Percentiles rank a stretch among this genome's conserved stretches.
These are phyloP conservation scores for Thuidium tamariscinum DNA, from an alignment of 225 moss, liverwort and hornwort species.

Conservation along the genomic window DNA sequence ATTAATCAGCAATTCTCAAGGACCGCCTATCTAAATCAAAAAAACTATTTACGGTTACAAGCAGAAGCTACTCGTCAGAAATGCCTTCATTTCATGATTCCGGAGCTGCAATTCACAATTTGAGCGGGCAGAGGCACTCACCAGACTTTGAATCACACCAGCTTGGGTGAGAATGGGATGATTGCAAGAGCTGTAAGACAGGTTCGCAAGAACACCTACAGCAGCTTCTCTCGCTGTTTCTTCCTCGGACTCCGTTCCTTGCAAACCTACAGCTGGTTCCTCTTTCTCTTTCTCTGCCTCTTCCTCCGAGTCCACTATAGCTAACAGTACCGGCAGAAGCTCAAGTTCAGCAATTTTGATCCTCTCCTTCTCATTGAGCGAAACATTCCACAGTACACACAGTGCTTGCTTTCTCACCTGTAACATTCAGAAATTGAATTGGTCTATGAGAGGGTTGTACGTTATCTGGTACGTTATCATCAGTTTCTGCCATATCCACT, in stretches of 20 bases:
- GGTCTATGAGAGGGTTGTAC: not conserved
- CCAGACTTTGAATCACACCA: constrained; percentile 60
- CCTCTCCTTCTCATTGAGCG: constrained; percentile 54
- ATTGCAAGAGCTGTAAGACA: constrained; percentile 41
- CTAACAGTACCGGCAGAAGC: constrained; percentile 49
- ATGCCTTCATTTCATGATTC: not conserved
- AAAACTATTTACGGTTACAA: not conserved
- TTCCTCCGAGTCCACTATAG: constrained; percentile 38
- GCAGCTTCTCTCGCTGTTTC: constrained; percentile 67
- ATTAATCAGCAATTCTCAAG: not conserved
- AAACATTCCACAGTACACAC: constrained; percentile 71
- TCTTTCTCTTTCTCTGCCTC: constrained; percentile 12
- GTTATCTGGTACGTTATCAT: not conserved
- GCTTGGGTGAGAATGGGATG: constrained; percentile 47
- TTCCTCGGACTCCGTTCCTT: constrained; percentile 24
- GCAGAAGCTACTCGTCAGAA: not conserved
- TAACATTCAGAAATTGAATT: not conserved
- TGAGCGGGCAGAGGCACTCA: not conserved
- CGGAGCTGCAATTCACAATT: not conserved
- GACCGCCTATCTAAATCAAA: not conserved
- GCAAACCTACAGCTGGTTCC: constrained; percentile 51
- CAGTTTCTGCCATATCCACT: not conserved
- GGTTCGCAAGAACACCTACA: constrained; percentile 68
- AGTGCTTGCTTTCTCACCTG: constrained; percentile 74
- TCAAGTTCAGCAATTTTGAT: constrained; percentile 53